These are phyloP conservation scores for Tylopilus rubrobrunneus DNA, from an alignment of 768 basidiomycete species.

Conservation along the genomic window DNA sequence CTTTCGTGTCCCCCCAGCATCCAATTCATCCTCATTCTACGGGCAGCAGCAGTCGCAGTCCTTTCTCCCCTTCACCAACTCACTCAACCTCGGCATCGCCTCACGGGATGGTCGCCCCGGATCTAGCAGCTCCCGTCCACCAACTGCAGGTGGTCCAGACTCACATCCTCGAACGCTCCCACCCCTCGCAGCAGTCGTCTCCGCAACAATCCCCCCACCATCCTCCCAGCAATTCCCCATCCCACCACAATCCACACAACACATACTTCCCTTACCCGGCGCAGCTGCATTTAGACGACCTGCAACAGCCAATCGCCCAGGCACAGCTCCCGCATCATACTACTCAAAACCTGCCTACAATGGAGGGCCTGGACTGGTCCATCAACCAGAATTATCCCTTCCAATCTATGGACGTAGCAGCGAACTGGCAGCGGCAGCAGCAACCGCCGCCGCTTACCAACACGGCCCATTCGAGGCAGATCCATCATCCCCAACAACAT, in stretches of 20 bases:
- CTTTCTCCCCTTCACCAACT: conserved; percentile 58
- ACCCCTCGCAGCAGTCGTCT: conserved; percentile 73
- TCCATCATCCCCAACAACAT: conserved; percentile 28
- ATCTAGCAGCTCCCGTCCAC: conserved; percentile 48
- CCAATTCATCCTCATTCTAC: conserved; percentile 37
- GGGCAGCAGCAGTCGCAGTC: conserved; percentile 53
- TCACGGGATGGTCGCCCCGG: conserved; percentile 41
- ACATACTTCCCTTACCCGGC: conserved; percentile 56
- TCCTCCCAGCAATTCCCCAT: conserved; percentile 37
- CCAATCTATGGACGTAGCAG: conserved; percentile 37
- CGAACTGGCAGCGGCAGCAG: conserved; percentile 36
- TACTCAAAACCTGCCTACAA: conserved; percentile 45
- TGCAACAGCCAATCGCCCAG: conserved; percentile 59
- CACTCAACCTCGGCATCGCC: conserved; percentile 45
- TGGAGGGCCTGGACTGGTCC: conserved; percentile 52
- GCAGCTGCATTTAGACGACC: conserved; percentile 54
- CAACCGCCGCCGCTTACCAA: conserved; percentile 29
- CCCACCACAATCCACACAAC: conserved; percentile 41
- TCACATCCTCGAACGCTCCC: conserved; percentile 55
- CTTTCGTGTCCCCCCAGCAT: conserved; percentile 64
- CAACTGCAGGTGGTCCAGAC: conserved; percentile 48
- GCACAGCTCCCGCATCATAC: conserved; percentile 68
- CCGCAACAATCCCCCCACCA: conserved; percentile 58
- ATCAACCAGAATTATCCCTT: conserved; percentile 42
- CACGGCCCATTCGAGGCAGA: conserved; percentile 28